Percentiles rank a stretch among this genome's conserved stretches.
phyloP scores from a whole-genome alignment of 352 stramenopile genomes.

The Globisporangium canariense region DNA sequence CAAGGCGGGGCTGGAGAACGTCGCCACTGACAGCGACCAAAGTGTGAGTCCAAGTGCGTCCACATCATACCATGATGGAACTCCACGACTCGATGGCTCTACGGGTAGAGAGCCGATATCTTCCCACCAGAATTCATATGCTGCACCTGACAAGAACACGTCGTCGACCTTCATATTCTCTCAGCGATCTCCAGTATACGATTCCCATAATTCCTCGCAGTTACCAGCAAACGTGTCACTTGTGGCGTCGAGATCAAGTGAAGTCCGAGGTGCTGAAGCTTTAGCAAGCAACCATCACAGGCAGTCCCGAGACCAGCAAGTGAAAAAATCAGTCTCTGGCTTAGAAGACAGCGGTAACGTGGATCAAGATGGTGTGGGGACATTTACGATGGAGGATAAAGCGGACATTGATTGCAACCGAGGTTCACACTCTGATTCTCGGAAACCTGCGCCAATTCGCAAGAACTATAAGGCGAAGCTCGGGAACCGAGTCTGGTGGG shows the following conservation, averaged over 20 bases:
- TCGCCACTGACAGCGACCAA: neutral
- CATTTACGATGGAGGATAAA: neutral
- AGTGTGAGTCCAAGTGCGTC: neutral
- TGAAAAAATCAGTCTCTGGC: neutral
- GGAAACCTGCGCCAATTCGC: constrained; percentile 12
- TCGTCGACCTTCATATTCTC: neutral
- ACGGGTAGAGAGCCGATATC: too few species aligned
- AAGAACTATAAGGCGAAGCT: constrained; percentile 46
- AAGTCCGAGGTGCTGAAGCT: neutral
- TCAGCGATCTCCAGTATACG: neutral
- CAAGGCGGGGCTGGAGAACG: neutral
- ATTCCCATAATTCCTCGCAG: neutral
- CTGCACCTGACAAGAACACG: neutral
- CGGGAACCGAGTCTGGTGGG: constrained; percentile 59
- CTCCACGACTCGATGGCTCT: neutral
- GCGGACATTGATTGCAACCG: neutral
- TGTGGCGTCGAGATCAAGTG: neutral
- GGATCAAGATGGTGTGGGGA: neutral
- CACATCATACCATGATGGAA: neutral
- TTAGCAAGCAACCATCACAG: neutral
- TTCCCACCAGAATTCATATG: neutral
- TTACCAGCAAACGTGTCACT: neutral
- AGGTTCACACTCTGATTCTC: neutral
- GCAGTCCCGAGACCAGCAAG: neutral
- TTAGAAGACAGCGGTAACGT: too few species aligned